Evolutionary conservation across 306 rosid genomes (phyloP).

Genomic region (Abrus pulchellus): DNA sequence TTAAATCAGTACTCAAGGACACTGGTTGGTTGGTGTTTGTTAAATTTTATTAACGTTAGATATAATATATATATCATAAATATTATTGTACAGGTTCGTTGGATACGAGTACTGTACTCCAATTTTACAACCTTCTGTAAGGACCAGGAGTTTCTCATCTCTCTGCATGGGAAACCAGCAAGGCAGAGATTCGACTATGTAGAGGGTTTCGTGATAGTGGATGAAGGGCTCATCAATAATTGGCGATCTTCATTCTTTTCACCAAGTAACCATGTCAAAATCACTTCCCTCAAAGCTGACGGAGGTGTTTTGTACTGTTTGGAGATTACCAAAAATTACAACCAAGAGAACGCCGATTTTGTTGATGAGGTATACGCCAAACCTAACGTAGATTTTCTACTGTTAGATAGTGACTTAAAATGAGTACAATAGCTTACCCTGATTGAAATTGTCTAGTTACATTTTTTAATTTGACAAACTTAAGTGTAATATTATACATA

Average conservation of each 20-base stretch:
- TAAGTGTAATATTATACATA: no score
- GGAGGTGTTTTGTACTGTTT: constrained; percentile 91
- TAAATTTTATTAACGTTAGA: no score
- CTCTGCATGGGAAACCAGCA: constrained; percentile 69
- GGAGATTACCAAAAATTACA: constrained; percentile 91
- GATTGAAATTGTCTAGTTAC: neutral
- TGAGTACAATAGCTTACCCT: neutral
- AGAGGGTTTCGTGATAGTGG: constrained; percentile 95
- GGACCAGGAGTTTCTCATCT: constrained; percentile 89
- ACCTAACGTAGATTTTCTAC: neutral
- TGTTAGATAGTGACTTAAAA: no score
- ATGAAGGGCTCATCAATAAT: constrained; percentile 88
- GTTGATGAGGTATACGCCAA: constrained; percentile 71
- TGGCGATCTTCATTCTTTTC: constrained; percentile 98
- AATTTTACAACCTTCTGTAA: constrained; percentile 70
- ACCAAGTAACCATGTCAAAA: constrained; percentile 81
- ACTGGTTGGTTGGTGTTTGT: no score
- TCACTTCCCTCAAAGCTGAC: constrained; percentile 69
- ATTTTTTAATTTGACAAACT: no score
- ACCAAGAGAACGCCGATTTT: constrained; percentile 55
- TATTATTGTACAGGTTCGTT: constrained; percentile 70
- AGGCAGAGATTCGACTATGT: constrained; percentile 83
- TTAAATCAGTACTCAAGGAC: no score
- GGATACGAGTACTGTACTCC: constrained; percentile 92
- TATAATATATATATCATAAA: no score